Evolutionary conservation across 768 basidiomycete genomes (phyloP).

Genomic region (Asterophora lycoperdoides): DNA sequence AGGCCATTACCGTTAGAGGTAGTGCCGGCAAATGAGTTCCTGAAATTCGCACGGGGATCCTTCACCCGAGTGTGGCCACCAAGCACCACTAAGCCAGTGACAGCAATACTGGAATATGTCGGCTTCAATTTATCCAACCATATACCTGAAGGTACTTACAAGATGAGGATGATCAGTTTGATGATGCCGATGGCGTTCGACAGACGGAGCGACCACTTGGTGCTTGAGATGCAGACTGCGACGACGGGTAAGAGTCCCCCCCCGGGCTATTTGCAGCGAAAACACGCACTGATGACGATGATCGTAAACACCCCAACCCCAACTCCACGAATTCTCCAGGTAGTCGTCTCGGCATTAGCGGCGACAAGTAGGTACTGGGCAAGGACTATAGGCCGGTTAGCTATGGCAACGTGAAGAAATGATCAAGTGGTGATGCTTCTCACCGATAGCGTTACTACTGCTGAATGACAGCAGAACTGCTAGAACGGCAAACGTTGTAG

Average conservation of each 20-base stretch:
- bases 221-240: slow-evolving; percentile 29
- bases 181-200: slow-evolving; percentile 32
- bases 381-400: slow-evolving; percentile 21
- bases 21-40: slow-evolving; percentile 52
- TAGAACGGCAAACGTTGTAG: slow-evolving; percentile 40
- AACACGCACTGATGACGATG: slow-evolving; percentile 26
- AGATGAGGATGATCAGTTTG: slow-evolving; percentile 29
- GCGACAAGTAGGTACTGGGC: slow-evolving; percentile 34
- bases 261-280: too few species aligned
- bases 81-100: slow-evolving; percentile 59
- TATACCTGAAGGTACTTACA: slow-evolving; percentile 17
- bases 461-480: slow-evolving; percentile 34
- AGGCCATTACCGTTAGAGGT: slow-evolving; percentile 44
- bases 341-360: slow-evolving; percentile 23
- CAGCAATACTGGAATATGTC: slow-evolving; percentile 34
- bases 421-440: neutral
- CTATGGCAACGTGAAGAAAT: neutral
- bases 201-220: slow-evolving; percentile 35
- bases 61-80: slow-evolving; percentile 51
- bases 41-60: slow-evolving; percentile 57
- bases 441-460: slow-evolving; percentile 37
- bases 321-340: slow-evolving; percentile 33
- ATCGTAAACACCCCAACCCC: slow-evolving; percentile 30
- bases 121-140: too few species aligned
- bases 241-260: neutral